Evolutionary conservation across 352 stramenopile species (phyloP).

Genomic region (Phytophthora syringae): DNA sequence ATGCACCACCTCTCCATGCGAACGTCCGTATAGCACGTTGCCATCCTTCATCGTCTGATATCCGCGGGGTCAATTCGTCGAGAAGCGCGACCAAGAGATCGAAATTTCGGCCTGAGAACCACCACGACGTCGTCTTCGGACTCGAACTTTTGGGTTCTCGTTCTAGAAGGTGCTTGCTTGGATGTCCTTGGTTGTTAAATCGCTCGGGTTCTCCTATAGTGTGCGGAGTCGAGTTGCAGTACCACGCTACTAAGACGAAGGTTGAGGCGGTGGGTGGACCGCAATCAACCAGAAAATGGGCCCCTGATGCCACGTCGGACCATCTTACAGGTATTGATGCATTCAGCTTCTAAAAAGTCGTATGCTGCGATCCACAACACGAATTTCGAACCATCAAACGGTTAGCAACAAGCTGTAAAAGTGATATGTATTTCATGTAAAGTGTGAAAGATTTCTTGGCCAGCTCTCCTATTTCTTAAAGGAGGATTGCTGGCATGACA

Average conservation of each 20-base stretch:
- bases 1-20: neutral
- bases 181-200: constrained; percentile 35
- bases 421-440: too few species aligned
- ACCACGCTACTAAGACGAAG: constrained; percentile 7
- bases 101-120: constrained; percentile 20
- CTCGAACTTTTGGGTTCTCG: neutral
- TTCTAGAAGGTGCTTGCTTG: too few species aligned
- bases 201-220: constrained; percentile 1
- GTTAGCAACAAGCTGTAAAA: too few species aligned
- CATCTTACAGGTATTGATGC: too few species aligned
- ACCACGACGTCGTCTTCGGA: too few species aligned
- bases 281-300: neutral
- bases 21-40: constrained; percentile 1
- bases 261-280: neutral
- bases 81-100: constrained; percentile 20
- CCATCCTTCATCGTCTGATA: constrained; percentile 16
- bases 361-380: too few species aligned
- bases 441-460: too few species aligned
- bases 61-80: too few species aligned
- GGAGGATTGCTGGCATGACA: too few species aligned
- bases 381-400: too few species aligned
- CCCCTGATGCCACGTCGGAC: neutral
- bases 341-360: too few species aligned
- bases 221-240: constrained; percentile 8
- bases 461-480: too few species aligned